phyloP scores from a whole-genome alignment of 805 yeast species.

The Scheffersomyces amazonensis region DNA sequence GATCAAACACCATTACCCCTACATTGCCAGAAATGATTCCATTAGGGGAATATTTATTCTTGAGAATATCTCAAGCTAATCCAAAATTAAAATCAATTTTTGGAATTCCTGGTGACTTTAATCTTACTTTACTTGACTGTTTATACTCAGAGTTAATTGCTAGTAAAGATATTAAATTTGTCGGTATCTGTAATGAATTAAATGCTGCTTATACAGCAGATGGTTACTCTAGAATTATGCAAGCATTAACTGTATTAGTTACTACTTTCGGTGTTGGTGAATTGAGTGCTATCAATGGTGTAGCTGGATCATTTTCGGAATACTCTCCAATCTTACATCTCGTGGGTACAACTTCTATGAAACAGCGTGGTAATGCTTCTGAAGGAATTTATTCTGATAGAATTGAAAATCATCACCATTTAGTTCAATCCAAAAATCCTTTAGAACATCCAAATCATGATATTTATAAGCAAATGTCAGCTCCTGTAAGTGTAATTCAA shows the following conservation, averaged over 20 bases:
- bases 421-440: slow-evolving; percentile 51
- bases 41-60: slow-evolving; percentile 64
- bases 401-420: slow-evolving; percentile 49
- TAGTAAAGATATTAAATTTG: slow-evolving; percentile 54
- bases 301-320: slow-evolving; percentile 82
- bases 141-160: slow-evolving; percentile 45
- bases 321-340: slow-evolving; percentile 76
- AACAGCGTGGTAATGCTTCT: slow-evolving; percentile 20
- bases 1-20: not conserved
- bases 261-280: slow-evolving; percentile 93
- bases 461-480: slow-evolving; percentile 64
- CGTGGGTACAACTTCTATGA: slow-evolving; percentile 59
- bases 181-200: slow-evolving; percentile 85
- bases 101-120: slow-evolving; percentile 82
- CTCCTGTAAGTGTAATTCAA: slow-evolving; percentile 47
- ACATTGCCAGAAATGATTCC: slow-evolving; percentile 34
- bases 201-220: slow-evolving; percentile 90
- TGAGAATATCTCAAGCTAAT: slow-evolving; percentile 51
- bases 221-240: slow-evolving; percentile 72
- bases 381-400: not conserved
- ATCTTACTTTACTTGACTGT: slow-evolving; percentile 65
- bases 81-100: slow-evolving; percentile 53
- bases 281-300: slow-evolving; percentile 77
- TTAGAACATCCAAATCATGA: slow-evolving; percentile 59
- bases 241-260: slow-evolving; percentile 54